Evolutionary conservation across 2,329 filamentous ascomycete genomes (phyloP), one percentile per base, ranked within the genome.

Genomic region (Delphinella strobiligena): DNA sequence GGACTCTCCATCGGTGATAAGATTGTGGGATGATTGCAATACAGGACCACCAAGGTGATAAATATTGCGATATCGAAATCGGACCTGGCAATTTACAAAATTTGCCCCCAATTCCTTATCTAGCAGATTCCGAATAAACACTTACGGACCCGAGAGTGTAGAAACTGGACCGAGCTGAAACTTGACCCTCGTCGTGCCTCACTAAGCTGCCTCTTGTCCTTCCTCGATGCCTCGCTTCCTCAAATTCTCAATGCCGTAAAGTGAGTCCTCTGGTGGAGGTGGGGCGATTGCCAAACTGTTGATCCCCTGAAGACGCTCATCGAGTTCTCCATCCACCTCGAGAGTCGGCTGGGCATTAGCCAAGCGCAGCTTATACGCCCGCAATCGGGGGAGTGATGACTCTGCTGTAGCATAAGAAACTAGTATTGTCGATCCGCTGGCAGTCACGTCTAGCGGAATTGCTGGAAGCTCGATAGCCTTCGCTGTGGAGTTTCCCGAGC

Each of bases 381-480:
- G 34, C 3, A 41, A 30, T 18, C 39, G 38, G 3, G 38, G 38
- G 10, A 14, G 22, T 18, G 38, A 24, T 41, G 37, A 33, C 34
- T 41, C 34, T 2, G 18, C 19, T 11, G 24, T 10, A 27, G 44
- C 41, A 16, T 44, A 14, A 10, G 42, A 42, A 31, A 42, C 38
- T 48, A 48, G 22, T n/a, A 43, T 39, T 37, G 47, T 49, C 33
- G 45, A 41, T 41, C 43, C 51, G 31, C 33, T 18, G 12, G 46
- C 72, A 50, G 83, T 86, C 5, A 80, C 80, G 2, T 68, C 64
- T 4, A 85, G 57, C 30, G 64, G 57, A 38, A 85, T 52, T 12
- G 46, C 46, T 5, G 34, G 37, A 18, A 49, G 1, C 55, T 45
- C 62, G 12, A 41, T 14, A 16, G n/a, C 39, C 31, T 11, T 18